Conservation (phyloP, 2,329 filamentous ascomycete species). For the Sclerotinia borealis region DNA sequence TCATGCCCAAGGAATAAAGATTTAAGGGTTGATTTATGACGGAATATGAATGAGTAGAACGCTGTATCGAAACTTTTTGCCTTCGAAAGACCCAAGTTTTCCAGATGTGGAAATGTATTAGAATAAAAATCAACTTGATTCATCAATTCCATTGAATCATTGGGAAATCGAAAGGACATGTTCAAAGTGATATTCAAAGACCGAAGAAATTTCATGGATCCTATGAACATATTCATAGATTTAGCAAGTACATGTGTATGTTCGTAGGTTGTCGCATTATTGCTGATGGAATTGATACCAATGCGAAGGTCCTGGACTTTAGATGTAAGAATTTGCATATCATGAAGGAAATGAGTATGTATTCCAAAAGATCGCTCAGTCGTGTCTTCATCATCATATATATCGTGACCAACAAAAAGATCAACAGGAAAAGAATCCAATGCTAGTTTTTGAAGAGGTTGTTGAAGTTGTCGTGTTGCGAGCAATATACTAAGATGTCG, state of each 20-base stretch:
- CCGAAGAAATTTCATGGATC: conserved; percentile 1
- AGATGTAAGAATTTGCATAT: not conserved
- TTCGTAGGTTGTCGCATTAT: not conserved
- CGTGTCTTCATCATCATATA: not conserved
- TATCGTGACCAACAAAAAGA: not conserved
- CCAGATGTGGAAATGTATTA: not conserved
- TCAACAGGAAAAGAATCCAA: conserved; percentile 1
- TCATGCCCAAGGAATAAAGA: not conserved
- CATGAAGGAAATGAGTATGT: not conserved
- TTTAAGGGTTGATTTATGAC: not conserved
- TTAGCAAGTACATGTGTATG: not conserved
- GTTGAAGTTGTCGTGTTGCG: not conserved
- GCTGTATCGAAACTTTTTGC: not conserved
- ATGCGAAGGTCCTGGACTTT: not conserved
- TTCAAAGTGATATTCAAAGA: not conserved
- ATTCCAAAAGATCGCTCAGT: not conserved
- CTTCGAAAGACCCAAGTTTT: conserved; percentile 4
- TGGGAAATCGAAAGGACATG: conserved; percentile 2
- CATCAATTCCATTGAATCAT: not conserved
- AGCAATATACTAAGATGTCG: conserved; percentile 5
- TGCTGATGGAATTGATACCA: not conserved
- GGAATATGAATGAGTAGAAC: not conserved
- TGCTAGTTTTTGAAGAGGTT: not conserved
- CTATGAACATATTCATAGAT: conserved; percentile 2
- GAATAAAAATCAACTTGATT: not conserved